Evolutionary conservation across 1,284 basidiomycete genomes (phyloP).

Genomic region (Puccinia coronata): DNA sequence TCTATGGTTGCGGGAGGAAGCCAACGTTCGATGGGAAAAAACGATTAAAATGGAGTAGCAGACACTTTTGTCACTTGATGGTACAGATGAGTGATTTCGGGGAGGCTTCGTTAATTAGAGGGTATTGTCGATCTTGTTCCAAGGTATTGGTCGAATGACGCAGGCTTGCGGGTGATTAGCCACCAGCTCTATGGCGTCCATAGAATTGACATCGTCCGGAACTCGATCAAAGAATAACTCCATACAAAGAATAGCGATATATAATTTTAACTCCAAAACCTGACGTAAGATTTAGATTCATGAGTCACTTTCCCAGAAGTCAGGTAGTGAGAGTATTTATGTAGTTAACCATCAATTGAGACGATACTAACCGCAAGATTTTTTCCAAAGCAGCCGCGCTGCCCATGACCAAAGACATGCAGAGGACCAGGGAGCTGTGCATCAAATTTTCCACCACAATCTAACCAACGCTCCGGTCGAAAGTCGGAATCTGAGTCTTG

Average conservation of each 20-base stretch:
- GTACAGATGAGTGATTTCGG: conserved; percentile 4
- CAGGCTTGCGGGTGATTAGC: conserved; percentile 46
- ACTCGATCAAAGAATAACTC: conserved; percentile 44
- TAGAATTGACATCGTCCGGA: conserved; percentile 30
- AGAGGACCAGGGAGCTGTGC: conserved; percentile 35
- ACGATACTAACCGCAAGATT: conserved; percentile 36
- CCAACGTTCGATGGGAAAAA: background rate
- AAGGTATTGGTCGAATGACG: conserved; percentile 38
- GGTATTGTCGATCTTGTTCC: conserved; percentile 8
- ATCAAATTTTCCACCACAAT: conserved; percentile 31
- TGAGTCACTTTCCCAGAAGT: background rate
- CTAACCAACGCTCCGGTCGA: conserved; percentile 39
- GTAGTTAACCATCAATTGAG: too few species aligned
- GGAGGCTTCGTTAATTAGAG: background rate
- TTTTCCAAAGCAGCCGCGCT: conserved; percentile 40
- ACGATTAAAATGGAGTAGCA: conserved; percentile 9
- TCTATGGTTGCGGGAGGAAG: background rate
- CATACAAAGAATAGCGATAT: conserved; percentile 46
- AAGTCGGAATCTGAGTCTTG: background rate
- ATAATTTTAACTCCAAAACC: conserved; percentile 43
- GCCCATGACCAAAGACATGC: conserved; percentile 45
- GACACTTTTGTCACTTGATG: background rate
- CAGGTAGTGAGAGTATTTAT: background rate
- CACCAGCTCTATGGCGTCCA: conserved; percentile 37
- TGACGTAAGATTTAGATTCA: background rate